Evolutionary conservation across 2,329 filamentous ascomycete species (phyloP).

Genomic region (Ceratocystis alfenasii): DNA sequence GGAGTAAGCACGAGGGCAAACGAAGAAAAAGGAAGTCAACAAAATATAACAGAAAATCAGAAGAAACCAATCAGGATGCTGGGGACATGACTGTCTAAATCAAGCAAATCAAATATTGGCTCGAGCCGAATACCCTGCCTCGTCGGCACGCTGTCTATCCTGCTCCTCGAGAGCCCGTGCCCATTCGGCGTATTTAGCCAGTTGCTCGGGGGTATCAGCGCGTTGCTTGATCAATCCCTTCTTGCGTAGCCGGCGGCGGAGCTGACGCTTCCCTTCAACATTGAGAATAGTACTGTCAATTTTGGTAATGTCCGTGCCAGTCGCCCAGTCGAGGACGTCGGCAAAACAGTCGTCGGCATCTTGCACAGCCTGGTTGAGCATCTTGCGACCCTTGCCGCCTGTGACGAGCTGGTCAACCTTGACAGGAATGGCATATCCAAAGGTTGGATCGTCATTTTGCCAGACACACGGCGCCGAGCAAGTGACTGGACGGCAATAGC

Average conservation of each 20-base stretch:
- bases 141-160: constrained; percentile 30
- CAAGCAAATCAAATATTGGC: neutral
- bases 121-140: constrained; percentile 27
- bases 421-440: constrained; percentile 48
- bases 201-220: constrained; percentile 33
- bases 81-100: no score
- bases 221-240: constrained; percentile 34
- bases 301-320: constrained; percentile 33
- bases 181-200: constrained; percentile 35
- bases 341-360: constrained; percentile 38
- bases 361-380: constrained; percentile 32
- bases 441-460: constrained; percentile 47
- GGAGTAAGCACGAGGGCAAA: neutral
- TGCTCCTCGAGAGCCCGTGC: constrained; percentile 32
- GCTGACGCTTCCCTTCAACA: constrained; percentile 37
- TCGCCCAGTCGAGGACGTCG: constrained; percentile 37
- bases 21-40: constrained; percentile 5
- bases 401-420: constrained; percentile 52
- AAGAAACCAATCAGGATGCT: no score
- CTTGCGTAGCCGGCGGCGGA: constrained; percentile 40
- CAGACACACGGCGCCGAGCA: constrained; percentile 43
- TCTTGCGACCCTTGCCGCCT: constrained; percentile 37
- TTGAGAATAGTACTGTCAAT: constrained; percentile 28
- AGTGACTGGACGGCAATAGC: constrained; percentile 43
- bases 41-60: neutral